These are phyloP conservation scores for Atkinsonella texensis DNA, from an alignment of 2,329 filamentous ascomycete species.

Conservation along the genomic window DNA sequence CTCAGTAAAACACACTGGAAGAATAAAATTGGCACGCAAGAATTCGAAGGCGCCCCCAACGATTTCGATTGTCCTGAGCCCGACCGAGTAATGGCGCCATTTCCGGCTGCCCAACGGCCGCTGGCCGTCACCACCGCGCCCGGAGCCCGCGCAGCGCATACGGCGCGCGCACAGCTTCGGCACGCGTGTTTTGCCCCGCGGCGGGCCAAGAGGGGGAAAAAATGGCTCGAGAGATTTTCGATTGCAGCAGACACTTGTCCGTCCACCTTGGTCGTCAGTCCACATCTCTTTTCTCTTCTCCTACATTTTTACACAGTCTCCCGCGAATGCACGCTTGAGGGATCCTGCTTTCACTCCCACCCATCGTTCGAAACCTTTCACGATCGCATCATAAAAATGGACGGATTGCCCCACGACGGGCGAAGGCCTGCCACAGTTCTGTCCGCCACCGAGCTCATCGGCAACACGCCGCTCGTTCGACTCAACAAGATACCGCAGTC, in stretches of 20 bases:
- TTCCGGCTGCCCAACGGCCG: background rate
- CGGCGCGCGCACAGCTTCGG: background rate
- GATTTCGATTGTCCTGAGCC: too few species aligned
- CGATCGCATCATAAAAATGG: background rate
- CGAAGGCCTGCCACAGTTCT: slow-evolving; percentile 30
- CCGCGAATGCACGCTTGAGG: too few species aligned
- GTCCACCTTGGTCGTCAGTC: too few species aligned
- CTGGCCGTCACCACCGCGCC: background rate
- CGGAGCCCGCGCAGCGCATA: background rate
- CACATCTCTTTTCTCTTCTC: too few species aligned
- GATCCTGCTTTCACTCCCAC: too few species aligned
- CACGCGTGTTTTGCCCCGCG: background rate
- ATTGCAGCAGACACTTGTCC: too few species aligned
- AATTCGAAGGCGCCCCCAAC: too few species aligned
- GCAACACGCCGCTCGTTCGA: slow-evolving; percentile 88
- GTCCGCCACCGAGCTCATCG: slow-evolving; percentile 77
- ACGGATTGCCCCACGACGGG: slow-evolving; percentile 4
- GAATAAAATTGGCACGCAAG: too few species aligned
- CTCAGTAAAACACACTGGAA: too few species aligned
- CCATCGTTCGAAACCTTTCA: too few species aligned
- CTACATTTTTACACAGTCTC: too few species aligned
- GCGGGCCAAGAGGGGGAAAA: background rate
- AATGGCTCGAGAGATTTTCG: background rate
- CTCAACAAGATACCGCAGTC: slow-evolving; percentile 89
- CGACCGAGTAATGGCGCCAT: too few species aligned